Evolutionary conservation across 108 stramenopile genomes (phyloP), one percentile per base, ranked within the genome.

Genomic region (Cylindrotheca fusiformis): DNA sequence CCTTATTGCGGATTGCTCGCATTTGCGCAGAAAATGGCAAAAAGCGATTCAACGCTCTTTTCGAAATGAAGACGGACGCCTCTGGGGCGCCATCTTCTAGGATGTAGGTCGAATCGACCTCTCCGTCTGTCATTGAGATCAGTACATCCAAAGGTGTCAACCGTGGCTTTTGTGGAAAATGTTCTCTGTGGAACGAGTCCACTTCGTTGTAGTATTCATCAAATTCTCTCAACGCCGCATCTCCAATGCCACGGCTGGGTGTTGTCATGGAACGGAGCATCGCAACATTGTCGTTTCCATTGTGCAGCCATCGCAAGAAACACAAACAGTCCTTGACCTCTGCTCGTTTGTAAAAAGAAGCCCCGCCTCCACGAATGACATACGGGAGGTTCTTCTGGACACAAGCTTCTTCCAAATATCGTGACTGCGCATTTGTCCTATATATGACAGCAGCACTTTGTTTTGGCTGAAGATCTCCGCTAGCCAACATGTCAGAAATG

Each of bases 361-460:
- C 83, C n/a, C 86, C 71, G 0, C 74, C 69, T 23, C 90, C 90
- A 49, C 85, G 68, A 8, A 91, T 81, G 1, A 88, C 79, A 48
- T 91, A 91, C 23, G 83, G 77, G 4, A 91, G 59, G 66, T 84
- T 86, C 5, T 81, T 56, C 30, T 75, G 54, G 22, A 92, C 90
- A 71, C 90, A 92, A n/a, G 87, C 90, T 63, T 92, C 90, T 61
- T 96, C 96, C 46, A 96, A 58, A 3, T 84, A 67, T 4, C 94
- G 83, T 20, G 88, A 90, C 63, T 96, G 96, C 3, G 96, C 90
- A 65, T 96, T 95, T 4, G 94, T 94, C 12, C 96, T 76, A 64
- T 96, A 95, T 52, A 96, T 75, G 18, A 96, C 62, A 10, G 91
- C 96, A 17, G 88, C 84, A 4, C 81, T 75, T 3, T 76, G 65